Base-by-base conservation (phyloP, 257 asterid genomes). In the Jacaranda copaia region DNA sequence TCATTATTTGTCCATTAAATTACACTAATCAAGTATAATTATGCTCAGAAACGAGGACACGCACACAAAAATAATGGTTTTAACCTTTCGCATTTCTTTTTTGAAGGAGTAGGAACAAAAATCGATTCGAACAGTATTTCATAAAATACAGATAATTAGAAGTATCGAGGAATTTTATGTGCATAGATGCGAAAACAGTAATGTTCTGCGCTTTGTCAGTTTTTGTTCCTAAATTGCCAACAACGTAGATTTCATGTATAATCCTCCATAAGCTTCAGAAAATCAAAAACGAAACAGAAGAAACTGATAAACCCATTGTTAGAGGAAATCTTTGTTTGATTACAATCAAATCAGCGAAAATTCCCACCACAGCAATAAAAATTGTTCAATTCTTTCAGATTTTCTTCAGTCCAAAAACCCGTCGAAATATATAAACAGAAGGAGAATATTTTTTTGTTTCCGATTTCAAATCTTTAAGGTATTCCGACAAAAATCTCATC, bases 71-170 rank as follows among this genome's bases (percentile, higher is more conserved):
- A 77, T 66, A 74, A 63, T 32, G 2, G 62, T 79, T 75, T 84
- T 87, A 80, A 85, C 88, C 72, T 76, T 73, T 78, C 53, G 59
- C 16, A 36, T 45, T 68, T 78, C 79, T 63, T 76, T 49, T 70
- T 71, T 10, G 60, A 66, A 52, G 72, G 71, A 57, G 71, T 20
- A 68, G 78, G 67, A 80, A 77, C 87, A 73, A 46, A 48, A 77
- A 55, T 52, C 85, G 75, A 87, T 74, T 80, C 75, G 72, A 60
- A 72, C 75, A 77, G 48, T 49, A 65, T 70, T 74, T 78, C 20
- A 36, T 12, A 55, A 48, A 68, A 48, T 45, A 32, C 63, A 43
- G 66, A 78, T 59, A 52, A 76, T 75, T 61, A 53, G 73, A 71
- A 75, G 45, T 9, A 63, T 58, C 60, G 36, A 63, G 73, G 68